Evolutionary conservation across 1,139 yeast species (phyloP).

Genomic region (Blastobotrys apis): DNA sequence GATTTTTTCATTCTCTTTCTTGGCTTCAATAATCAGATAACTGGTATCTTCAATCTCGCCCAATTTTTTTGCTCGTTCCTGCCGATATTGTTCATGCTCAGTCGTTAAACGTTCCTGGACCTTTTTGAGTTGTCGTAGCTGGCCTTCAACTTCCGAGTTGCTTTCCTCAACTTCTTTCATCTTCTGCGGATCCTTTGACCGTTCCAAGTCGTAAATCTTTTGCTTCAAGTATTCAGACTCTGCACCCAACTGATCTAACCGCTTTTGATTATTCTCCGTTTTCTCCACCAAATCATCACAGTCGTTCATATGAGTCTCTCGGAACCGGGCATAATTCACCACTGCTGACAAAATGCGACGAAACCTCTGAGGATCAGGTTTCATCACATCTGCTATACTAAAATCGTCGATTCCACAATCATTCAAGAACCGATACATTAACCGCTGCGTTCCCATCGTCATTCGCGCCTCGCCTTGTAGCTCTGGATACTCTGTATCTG

Average conservation of each 20-base stretch:
- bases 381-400: conserved; percentile 59
- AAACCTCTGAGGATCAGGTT: conserved; percentile 66
- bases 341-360: conserved; percentile 73
- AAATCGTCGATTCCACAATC: conserved; percentile 79
- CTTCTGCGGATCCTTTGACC: conserved; percentile 30
- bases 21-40: conserved; percentile 51
- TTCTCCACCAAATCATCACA: conserved; percentile 58
- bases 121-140: conserved; percentile 58
- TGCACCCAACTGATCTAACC: conserved; percentile 39
- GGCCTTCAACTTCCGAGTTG: conserved; percentile 57
- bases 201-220: conserved; percentile 30
- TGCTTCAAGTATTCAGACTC: conserved; percentile 44
- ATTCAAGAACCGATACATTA: conserved; percentile 57
- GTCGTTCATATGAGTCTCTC: conserved; percentile 71
- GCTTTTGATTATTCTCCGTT: conserved; percentile 49
- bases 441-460: conserved; percentile 53
- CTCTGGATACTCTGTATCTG: conserved; percentile 28
- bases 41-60: conserved; percentile 54
- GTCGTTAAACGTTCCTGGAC: conserved; percentile 59
- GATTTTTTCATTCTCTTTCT: conserved; percentile 56
- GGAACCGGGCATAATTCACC: conserved; percentile 76
- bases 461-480: conserved; percentile 35
- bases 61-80: conserved; percentile 55
- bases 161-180: conserved; percentile 50
- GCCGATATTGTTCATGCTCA: conserved; percentile 66